Evolutionary conservation across 1,284 basidiomycete genomes (phyloP).

Genomic region (Dichomitus squalens): DNA sequence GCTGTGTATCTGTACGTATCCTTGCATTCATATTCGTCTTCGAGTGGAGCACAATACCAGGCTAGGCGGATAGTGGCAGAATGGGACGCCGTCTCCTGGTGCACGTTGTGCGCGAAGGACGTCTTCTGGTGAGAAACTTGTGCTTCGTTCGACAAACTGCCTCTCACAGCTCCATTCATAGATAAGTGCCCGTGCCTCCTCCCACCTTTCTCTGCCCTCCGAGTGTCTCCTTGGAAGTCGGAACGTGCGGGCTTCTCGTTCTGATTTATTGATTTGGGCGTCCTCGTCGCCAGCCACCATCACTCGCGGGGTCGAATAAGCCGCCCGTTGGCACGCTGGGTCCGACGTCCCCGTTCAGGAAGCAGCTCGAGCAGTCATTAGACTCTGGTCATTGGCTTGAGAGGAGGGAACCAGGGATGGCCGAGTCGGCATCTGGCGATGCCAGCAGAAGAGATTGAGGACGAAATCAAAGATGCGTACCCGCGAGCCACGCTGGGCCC

Average conservation of each 20-base stretch:
- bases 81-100: not conserved
- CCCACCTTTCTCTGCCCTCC: not conserved
- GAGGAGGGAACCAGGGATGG: too few relatives aligned
- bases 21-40: too few relatives aligned
- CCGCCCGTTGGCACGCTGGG: too few relatives aligned
- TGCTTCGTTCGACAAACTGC: slow-evolving; percentile 4
- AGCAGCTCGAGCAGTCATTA: not conserved
- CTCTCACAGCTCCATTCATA: slow-evolving; percentile 21
- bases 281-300: too few relatives aligned
- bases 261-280: too few relatives aligned
- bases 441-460: not conserved
- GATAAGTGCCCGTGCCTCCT: not conserved
- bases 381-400: not conserved
- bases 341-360: too few relatives aligned
- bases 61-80: not conserved
- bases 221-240: not conserved
- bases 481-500: not conserved
- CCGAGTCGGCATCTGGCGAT: too few relatives aligned
- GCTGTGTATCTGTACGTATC: too few relatives aligned
- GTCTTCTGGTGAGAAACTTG: slow-evolving; percentile 10
- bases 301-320: too few relatives aligned
- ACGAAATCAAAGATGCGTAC: not conserved
- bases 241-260: too few relatives aligned
- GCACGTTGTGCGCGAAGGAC: not conserved
- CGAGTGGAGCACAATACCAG: slow-evolving; percentile 2